Conservation (phyloP, 495 filamentous ascomycete species). For the Haplographium delicatum region DNA sequence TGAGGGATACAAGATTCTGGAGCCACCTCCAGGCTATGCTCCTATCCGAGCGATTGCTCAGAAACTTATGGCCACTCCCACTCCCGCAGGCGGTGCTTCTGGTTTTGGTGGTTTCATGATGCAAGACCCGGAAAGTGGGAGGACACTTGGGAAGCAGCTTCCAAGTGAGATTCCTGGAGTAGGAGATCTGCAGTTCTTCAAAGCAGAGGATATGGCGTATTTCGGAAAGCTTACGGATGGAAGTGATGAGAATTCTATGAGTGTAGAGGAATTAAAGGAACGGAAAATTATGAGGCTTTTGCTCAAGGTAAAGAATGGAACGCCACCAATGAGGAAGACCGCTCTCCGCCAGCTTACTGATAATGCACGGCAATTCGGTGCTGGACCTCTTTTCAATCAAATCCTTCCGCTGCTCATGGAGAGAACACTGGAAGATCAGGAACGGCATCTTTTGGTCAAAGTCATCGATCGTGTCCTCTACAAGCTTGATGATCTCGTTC, state of each 20-base stretch:
- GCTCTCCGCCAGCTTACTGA: slow-evolving; percentile 97
- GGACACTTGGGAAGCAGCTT: slow-evolving; percentile 72
- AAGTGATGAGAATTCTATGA: slow-evolving; percentile 86
- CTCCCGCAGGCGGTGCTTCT: slow-evolving; percentile 42
- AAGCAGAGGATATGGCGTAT: slow-evolving; percentile 97
- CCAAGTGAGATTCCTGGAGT: slow-evolving; percentile 97
- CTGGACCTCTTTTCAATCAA: slow-evolving; percentile 93
- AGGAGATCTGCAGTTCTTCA: slow-evolving; percentile 97
- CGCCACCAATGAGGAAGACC: slow-evolving; percentile 98
- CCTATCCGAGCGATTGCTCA: slow-evolving; percentile 73
- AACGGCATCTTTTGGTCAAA: slow-evolving; percentile 97
- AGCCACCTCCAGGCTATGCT: slow-evolving; percentile 88
- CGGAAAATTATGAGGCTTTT: slow-evolving; percentile 97
- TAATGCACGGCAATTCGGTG: slow-evolving; percentile 94
- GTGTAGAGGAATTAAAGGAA: slow-evolving; percentile 93
- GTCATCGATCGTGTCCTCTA: slow-evolving; percentile 98
- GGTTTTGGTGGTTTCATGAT: slow-evolving; percentile 89
- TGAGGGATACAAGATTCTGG: slow-evolving; percentile 90
- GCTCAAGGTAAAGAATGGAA: slow-evolving; percentile 99
- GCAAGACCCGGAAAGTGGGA: slow-evolving; percentile 84
- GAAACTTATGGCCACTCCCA: slow-evolving; percentile 72
- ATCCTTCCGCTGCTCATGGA: slow-evolving; percentile 98
- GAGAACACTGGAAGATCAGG: slow-evolving; percentile 96
- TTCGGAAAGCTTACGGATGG: slow-evolving; percentile 97
- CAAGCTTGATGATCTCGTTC: slow-evolving; percentile 95